Percentiles rank a stretch among this genome's conserved stretches.
Evolutionary conservation across 768 basidiomycete genomes (phyloP).

Genomic region (Amanita inopinata): DNA sequence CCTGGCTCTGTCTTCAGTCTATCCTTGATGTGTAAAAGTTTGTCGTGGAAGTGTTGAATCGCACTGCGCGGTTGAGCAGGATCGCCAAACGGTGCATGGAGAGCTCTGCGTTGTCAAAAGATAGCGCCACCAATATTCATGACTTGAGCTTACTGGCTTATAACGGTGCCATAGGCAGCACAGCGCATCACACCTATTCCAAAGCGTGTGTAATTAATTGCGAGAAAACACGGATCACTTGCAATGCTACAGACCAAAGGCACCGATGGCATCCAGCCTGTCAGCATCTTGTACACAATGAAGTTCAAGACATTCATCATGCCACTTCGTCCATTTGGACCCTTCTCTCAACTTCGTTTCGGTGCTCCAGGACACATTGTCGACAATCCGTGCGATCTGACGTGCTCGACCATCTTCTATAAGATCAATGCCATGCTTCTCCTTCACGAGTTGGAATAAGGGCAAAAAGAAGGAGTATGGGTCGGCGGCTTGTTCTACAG

Average conservation of each 20-base stretch:
- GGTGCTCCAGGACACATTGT: conserved; percentile 79
- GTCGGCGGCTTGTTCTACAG: conserved; percentile 44
- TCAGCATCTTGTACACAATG: conserved; percentile 80
- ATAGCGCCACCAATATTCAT: too few species aligned
- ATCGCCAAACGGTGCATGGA: conserved; percentile 40
- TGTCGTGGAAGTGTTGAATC: conserved; percentile 80
- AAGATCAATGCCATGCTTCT: conserved; percentile 40
- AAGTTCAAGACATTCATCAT: conserved; percentile 60
- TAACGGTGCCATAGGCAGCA: conserved; percentile 50
- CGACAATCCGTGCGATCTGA: conserved; percentile 50
- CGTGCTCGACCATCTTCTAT: conserved; percentile 51
- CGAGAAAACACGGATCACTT: conserved; percentile 4
- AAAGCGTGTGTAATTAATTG: background rate
- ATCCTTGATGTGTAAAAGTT: conserved; percentile 65
- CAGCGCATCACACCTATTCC: conserved; percentile 52
- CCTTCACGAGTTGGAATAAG: conserved; percentile 41
- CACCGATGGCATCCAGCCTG: conserved; percentile 70
- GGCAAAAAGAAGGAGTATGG: conserved; percentile 60
- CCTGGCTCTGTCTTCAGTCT: conserved; percentile 74
- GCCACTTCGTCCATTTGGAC: conserved; percentile 56
- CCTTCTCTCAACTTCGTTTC: conserved; percentile 57
- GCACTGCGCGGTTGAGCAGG: conserved; percentile 38
- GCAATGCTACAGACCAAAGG: conserved; percentile 47
- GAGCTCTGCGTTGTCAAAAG: conserved; percentile 23
- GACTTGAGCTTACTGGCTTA: conserved; percentile 31